Conservation (phyloP, 495 filamentous ascomycete species). For the Penicillium longicatenatum region DNA sequence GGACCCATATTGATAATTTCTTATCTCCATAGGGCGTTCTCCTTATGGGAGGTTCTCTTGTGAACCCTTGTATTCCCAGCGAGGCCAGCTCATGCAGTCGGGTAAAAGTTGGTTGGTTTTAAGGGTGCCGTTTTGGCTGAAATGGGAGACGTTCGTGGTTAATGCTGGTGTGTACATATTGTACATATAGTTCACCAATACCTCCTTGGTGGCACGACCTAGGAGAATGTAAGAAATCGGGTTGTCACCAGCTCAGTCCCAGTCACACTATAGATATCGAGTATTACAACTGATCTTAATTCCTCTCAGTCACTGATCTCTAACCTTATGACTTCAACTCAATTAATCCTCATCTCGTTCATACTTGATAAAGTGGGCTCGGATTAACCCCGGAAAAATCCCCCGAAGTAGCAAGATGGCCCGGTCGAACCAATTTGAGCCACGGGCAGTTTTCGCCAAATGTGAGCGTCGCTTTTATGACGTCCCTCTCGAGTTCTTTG, state of each 20-base stretch:
- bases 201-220: too few species aligned
- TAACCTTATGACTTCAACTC: too few species aligned
- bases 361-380: constrained; percentile 1
- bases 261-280: too few species aligned
- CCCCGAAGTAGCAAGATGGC: constrained; percentile 19
- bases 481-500: constrained; percentile 21
- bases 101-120: background rate
- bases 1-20: background rate
- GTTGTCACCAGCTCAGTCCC: too few species aligned
- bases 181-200: too few species aligned
- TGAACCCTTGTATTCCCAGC: background rate
- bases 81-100: background rate
- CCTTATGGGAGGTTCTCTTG: background rate
- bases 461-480: constrained; percentile 26
- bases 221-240: too few species aligned
- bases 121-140: background rate
- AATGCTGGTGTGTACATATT: background rate
- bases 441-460: constrained; percentile 19
- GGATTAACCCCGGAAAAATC: constrained; percentile 28
- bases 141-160: background rate
- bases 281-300: too few species aligned
- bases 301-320: too few species aligned
- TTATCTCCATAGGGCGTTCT: background rate
- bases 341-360: background rate
- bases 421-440: constrained; percentile 17